These are phyloP conservation scores for Pleodorina starrii DNA, from an alignment of 139 green algal genomes.

Conservation along the genomic window DNA sequence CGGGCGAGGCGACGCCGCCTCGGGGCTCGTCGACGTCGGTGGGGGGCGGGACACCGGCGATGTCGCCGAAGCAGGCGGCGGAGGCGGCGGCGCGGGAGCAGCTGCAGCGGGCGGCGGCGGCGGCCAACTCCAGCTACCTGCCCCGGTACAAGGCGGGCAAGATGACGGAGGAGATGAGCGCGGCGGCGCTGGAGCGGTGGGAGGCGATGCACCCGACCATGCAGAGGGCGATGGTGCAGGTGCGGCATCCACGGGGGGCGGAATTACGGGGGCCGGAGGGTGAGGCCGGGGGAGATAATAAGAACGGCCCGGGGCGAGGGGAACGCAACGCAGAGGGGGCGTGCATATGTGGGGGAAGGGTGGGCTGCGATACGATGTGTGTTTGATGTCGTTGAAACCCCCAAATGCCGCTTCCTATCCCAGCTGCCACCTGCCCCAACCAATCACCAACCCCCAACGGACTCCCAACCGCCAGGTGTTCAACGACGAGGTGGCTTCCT, in stretches of 20 bases:
- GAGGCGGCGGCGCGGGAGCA: background rate
- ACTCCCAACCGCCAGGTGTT: slow-evolving; percentile 48
- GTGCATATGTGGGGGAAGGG: too few relatives aligned
- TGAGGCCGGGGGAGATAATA: too few relatives aligned
- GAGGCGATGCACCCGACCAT: slow-evolving; percentile 25
- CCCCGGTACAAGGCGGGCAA: slow-evolving; percentile 49
- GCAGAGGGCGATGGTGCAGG: slow-evolving; percentile 54
- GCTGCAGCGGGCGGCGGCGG: background rate
- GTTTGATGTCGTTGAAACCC: too few relatives aligned
- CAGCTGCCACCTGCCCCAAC: too few relatives aligned
- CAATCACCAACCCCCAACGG: too few relatives aligned
- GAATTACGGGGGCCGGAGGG: too few relatives aligned
- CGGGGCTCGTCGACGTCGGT: background rate
- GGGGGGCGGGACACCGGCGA: background rate
- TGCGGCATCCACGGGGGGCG: background rate
- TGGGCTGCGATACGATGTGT: too few relatives aligned
- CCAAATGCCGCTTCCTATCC: too few relatives aligned
- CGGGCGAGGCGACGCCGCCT: background rate
- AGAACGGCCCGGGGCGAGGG: too few relatives aligned
- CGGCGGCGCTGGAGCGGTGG: slow-evolving; percentile 51
- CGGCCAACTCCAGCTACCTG: background rate
- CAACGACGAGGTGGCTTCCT: slow-evolving; percentile 51
- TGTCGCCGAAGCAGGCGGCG: background rate
- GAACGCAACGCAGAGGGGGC: too few relatives aligned
- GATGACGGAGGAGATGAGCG: slow-evolving; percentile 63